Conservation (phyloP, 441 rosid genomes). For the Eruca vesicaria region DNA sequence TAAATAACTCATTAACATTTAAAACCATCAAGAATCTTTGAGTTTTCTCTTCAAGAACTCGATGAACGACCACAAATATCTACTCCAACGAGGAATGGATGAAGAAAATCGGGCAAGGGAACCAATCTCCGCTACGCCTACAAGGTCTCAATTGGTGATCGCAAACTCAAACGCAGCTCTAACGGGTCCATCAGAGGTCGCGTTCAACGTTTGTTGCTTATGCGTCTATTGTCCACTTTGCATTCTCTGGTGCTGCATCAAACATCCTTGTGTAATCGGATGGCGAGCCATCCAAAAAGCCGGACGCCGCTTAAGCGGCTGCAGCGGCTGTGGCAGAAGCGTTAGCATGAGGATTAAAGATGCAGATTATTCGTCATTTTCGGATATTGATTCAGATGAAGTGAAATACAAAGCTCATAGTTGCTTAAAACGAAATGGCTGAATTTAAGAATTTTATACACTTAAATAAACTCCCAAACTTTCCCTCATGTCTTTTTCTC, state of each 20-base stretch:
- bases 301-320: slow-evolving; percentile 28
- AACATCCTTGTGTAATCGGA: slow-evolving; percentile 58
- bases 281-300: slow-evolving; percentile 41
- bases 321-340: slow-evolving; percentile 40
- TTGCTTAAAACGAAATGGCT: slow-evolving; percentile 9
- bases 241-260: slow-evolving; percentile 51
- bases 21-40: neutral
- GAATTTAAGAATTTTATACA: neutral
- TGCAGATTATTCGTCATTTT: slow-evolving; percentile 62
- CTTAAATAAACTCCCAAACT: neutral
- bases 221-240: slow-evolving; percentile 67
- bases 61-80: slow-evolving; percentile 19
- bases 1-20: neutral
- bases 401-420: slow-evolving; percentile 27
- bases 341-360: slow-evolving; percentile 37
- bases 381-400: slow-evolving; percentile 57
- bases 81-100: slow-evolving; percentile 8
- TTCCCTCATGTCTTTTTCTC: neutral
- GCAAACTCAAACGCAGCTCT: slow-evolving; percentile 15
- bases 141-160: slow-evolving; percentile 7
- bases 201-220: slow-evolving; percentile 56
- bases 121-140: neutral
- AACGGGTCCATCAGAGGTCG: slow-evolving; percentile 41
- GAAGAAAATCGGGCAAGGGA: slow-evolving; percentile 9
- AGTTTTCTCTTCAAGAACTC: slow-evolving; percentile 12